phyloP scores from a whole-genome alignment of 2,329 filamentous ascomycete genomes.

The Cryphonectria naterciae region DNA sequence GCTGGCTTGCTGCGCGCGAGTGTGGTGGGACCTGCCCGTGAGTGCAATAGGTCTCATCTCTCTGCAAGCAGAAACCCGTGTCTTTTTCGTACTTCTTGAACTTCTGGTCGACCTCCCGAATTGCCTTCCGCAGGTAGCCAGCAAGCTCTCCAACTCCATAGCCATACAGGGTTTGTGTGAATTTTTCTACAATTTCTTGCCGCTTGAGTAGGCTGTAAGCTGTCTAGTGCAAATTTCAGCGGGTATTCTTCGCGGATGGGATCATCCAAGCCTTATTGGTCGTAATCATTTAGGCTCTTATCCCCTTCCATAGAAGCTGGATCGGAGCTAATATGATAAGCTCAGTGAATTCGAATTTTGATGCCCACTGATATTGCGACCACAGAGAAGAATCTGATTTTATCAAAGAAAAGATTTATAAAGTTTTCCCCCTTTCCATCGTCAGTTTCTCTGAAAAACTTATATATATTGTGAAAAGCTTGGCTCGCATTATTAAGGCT shows the following conservation, averaged over 20 bases:
- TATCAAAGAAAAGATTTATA: slow-evolving; percentile 13
- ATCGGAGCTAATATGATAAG: not conserved
- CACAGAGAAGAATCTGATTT: slow-evolving; percentile 20
- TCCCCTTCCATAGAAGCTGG: not conserved
- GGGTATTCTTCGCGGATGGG: slow-evolving; percentile 14
- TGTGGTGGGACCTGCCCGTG: not conserved
- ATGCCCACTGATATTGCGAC: slow-evolving; percentile 5
- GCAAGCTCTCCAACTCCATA: slow-evolving; percentile 15
- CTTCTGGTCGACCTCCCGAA: not conserved
- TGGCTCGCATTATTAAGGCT: slow-evolving; percentile 22
- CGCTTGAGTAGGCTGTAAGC: not conserved
- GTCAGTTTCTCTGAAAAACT: slow-evolving; percentile 19
- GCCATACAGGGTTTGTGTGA: slow-evolving; percentile 18
- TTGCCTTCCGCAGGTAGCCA: slow-evolving; percentile 3
- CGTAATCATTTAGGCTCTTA: not conserved
- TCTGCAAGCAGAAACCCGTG: not conserved
- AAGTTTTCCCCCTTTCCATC: not conserved
- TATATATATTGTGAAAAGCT: slow-evolving; percentile 17
- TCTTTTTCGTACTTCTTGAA: not conserved
- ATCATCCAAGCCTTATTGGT: not conserved
- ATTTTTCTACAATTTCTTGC: slow-evolving; percentile 2
- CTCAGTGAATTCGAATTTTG: slow-evolving; percentile 16
- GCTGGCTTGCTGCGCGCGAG: not conserved
- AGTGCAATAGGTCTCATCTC: not conserved
- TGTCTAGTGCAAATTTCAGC: slow-evolving; percentile 12